Base-by-base conservation (phyloP, 371 early-diverging fungal species). In the Chytridium lagenaria region DNA sequence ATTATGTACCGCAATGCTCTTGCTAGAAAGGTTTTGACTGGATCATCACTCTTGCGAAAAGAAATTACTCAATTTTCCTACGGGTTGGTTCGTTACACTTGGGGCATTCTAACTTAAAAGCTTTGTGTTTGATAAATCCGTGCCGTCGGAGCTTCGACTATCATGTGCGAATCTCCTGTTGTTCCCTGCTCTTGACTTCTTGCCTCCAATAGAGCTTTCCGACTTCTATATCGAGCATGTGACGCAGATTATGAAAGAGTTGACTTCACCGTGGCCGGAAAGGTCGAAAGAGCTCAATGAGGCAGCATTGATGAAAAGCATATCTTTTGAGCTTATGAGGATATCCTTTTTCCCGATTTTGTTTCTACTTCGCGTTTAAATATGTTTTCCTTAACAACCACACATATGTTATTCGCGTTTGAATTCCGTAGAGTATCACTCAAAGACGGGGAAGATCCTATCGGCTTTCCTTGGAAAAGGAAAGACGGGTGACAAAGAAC, bases 221-320 rank as follows among this genome's bases (percentile, higher is more conserved):
- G 78, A 80, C 1, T 88, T 89, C 71, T 91, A 84, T 65, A 77
- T 78, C 7, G 52, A 49, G 16, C 75, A 92, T 50, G 80, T 92
- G 28, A 55, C 73, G 0, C 71, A 71, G 30, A 87, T 92, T 30
- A 86, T 91, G 85, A 66, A 67, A 0, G 69, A 71, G 23, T 70
- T 89, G 75, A 71, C 55, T 7, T 75, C 78, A 40, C 73, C 80
- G 10, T 28, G 71, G 5, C 69, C 83, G 7, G 72, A 69, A 33
- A 77, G 77, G 7, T 81, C 77, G 19, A 69, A 80, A 16, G 81
- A 33, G n/a, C 15, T 84, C 5, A 77, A 81, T 23, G 75, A 75
- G n/a, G 78, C 61, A 0, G 74, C 83, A 49, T 67, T 86, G 50
- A 81, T 83, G 34, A 86, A 86, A 63, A 83, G 83, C 26, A 77